Base-by-base conservation (phyloP, 2,329 filamentous ascomycete species). In the Colletotrichum sp. region DNA sequence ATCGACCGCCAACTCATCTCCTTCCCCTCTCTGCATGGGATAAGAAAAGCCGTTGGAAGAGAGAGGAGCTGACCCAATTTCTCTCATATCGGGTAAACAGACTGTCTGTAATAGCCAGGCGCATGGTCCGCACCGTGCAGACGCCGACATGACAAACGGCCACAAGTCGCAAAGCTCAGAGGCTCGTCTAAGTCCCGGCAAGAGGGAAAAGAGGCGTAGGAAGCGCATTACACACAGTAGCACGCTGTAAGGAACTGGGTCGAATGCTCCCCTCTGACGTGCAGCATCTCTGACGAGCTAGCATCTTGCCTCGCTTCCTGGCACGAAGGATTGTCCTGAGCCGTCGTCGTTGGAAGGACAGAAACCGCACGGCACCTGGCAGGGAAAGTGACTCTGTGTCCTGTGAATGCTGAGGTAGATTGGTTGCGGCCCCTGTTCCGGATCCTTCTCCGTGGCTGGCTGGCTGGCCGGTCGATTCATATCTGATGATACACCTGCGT, bases 1-100 rank as follows among this genome's bases (percentile, higher is more conserved):
- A 69, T 76, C 73, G 65, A 72, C 73, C 70, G 70, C 73, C 73
- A 76, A 73, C 73, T 76, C 73, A 76, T 69, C 69, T 68, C 44
- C 59, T 64, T 52, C 69, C 73, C 73, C 64, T 76, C 70, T 65
- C 36, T 65, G 70, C 73, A 65, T 44, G 64, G 70, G 70, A 49
- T 59, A 55, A 69, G 24, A 65, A 62, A 28, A 59, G 55, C 55
- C 30, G 63, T 55, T 57, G 24, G 60, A 65, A 52, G 32, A 57
- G n/a, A 73, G 63, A 62, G 52, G 57, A 73, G 73, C 64, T 49
- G 57, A 39, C 49, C 70, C 44, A 52, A 21, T 69, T 49, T 69
- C 64, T 76, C 39, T 69, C 73, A 76, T 69, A 30, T 73, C 70
- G 73, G 73, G 55, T 73, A 65, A 65, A 76, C 34, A 24, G 44